Conservation (phyloP, 768 basidiomycete genomes). For the Pulveroboletus ravenelii region DNA sequence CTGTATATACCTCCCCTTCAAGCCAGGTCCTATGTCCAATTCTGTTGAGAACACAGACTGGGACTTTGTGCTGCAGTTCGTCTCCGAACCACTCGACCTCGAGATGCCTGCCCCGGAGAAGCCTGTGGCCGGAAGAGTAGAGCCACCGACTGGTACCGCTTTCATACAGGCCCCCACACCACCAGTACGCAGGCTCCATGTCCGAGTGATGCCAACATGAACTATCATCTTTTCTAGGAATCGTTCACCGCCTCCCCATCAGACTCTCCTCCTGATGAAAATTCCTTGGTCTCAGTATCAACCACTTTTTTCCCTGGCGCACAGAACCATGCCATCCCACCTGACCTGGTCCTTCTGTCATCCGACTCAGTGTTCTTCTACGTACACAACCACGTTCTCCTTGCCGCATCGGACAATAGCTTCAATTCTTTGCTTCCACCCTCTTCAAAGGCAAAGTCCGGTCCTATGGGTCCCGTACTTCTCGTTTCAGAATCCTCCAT, state of each 20-base stretch:
- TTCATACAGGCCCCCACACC: slow-evolving; percentile 57
- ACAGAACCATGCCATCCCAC: slow-evolving; percentile 47
- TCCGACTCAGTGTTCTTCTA: slow-evolving; percentile 84
- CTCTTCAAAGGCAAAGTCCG: slow-evolving; percentile 33
- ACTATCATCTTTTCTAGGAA: slow-evolving; percentile 17
- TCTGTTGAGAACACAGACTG: slow-evolving; percentile 48
- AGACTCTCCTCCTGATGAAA: slow-evolving; percentile 36
- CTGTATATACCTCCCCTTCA: not conserved
- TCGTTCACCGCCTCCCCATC: slow-evolving; percentile 32
- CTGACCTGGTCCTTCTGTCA: slow-evolving; percentile 64
- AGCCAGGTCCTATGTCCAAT: slow-evolving; percentile 16
- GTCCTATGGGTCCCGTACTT: slow-evolving; percentile 51
- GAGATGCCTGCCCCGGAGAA: slow-evolving; percentile 36
- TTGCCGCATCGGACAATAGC: slow-evolving; percentile 55
- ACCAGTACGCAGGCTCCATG: slow-evolving; percentile 41
- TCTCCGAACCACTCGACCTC: slow-evolving; percentile 41
- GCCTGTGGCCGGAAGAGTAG: slow-evolving; percentile 25
- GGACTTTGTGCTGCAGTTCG: slow-evolving; percentile 61
- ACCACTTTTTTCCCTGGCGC: slow-evolving; percentile 78
- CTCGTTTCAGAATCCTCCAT: slow-evolving; percentile 55
- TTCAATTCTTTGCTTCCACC: slow-evolving; percentile 58
- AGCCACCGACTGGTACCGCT: slow-evolving; percentile 8
- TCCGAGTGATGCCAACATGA: slow-evolving; percentile 4
- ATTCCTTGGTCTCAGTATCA: slow-evolving; percentile 64
- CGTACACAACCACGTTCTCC: slow-evolving; percentile 57